Evolutionary conservation across 2,329 filamentous ascomycete species (phyloP).

Genomic region (Canariomyces notabilis): DNA sequence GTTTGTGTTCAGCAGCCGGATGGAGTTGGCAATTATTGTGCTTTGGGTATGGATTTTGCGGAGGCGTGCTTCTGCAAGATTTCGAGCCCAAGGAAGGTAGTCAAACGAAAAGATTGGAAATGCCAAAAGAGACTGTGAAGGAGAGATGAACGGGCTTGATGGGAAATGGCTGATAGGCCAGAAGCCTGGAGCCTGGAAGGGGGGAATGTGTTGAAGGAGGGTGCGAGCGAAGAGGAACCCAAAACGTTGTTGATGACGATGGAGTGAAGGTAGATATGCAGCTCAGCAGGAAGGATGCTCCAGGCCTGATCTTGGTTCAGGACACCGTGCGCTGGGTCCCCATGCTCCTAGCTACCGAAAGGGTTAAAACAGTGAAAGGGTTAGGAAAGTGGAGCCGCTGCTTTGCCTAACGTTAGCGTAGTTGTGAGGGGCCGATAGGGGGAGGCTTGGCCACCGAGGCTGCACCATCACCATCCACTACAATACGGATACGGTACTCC

Average conservation of each 20-base stretch:
- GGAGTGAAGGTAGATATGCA: constrained; percentile 13
- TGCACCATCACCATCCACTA: too few species aligned
- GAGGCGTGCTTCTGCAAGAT: constrained; percentile 21
- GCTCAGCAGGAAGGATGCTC: constrained; percentile 18
- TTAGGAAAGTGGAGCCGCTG: constrained; percentile 12
- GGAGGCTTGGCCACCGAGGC: background rate
- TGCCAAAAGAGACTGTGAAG: constrained; percentile 22
- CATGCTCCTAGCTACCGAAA: constrained; percentile 13
- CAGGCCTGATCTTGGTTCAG: constrained; percentile 12
- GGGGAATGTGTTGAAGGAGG: constrained; percentile 20
- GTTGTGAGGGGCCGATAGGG: background rate
- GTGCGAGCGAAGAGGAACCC: constrained; percentile 22
- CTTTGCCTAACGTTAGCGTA: constrained; percentile 7
- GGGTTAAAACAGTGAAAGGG: constrained; percentile 12
- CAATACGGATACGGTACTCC: too few species aligned
- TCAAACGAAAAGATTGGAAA: constrained; percentile 28
- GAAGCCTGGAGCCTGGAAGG: constrained; percentile 17
- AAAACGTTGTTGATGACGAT: constrained; percentile 25
- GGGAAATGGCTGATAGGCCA: constrained; percentile 10
- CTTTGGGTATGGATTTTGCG: constrained; percentile 14
- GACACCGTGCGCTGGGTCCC: constrained; percentile 9
- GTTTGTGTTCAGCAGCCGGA: constrained; percentile 3
- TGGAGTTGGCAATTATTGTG: constrained; percentile 10
- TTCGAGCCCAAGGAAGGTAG: constrained; percentile 24
- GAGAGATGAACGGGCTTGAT: constrained; percentile 20